phyloP scores from a whole-genome alignment of 1,139 yeast species.

The Diutina siamensis region DNA sequence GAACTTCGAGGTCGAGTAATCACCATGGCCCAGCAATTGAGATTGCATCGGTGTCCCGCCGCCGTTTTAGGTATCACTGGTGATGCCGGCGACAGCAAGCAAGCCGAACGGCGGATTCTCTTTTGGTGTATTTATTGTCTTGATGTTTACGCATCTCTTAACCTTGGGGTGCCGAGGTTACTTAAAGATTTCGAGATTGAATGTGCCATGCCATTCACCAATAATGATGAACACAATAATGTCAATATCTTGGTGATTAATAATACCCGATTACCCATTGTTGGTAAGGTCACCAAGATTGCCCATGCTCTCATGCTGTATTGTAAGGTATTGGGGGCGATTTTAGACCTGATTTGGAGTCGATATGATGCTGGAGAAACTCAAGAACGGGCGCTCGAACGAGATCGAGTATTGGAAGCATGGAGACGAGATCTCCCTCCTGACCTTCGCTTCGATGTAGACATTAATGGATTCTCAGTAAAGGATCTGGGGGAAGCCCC shows the following conservation, averaged over 20 bases:
- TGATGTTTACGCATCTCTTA: slow-evolving; percentile 66
- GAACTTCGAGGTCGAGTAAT: slow-evolving; percentile 65
- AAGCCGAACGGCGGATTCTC: slow-evolving; percentile 68
- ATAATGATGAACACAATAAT: slow-evolving; percentile 30
- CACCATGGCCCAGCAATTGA: slow-evolving; percentile 76
- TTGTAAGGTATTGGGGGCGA: slow-evolving; percentile 62
- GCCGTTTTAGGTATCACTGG: slow-evolving; percentile 48
- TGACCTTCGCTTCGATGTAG: slow-evolving; percentile 53
- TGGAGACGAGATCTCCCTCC: slow-evolving; percentile 70
- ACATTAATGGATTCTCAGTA: slow-evolving; percentile 47
- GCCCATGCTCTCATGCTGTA: slow-evolving; percentile 59
- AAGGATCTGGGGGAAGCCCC: slow-evolving; percentile 15
- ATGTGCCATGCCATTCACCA: slow-evolving; percentile 66
- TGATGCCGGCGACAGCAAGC: slow-evolving; percentile 48
- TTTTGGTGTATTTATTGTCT: slow-evolving; percentile 79
- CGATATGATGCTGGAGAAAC: slow-evolving; percentile 29
- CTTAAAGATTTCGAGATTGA: slow-evolving; percentile 74
- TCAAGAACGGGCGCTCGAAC: slow-evolving; percentile 27
- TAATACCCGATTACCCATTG: slow-evolving; percentile 45
- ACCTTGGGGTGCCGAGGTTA: slow-evolving; percentile 72
- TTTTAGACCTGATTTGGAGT: slow-evolving; percentile 55
- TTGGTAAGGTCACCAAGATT: slow-evolving; percentile 55
- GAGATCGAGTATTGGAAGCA: slow-evolving; percentile 62
- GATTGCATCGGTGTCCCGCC: slow-evolving; percentile 81
- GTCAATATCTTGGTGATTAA: slow-evolving; percentile 48